A percentile compares a stretch with the other conserved stretches of the same genome.
Evolutionary conservation across 2,329 filamentous ascomycete species (phyloP).

Genomic region (Fusarium fujikuroi): DNA sequence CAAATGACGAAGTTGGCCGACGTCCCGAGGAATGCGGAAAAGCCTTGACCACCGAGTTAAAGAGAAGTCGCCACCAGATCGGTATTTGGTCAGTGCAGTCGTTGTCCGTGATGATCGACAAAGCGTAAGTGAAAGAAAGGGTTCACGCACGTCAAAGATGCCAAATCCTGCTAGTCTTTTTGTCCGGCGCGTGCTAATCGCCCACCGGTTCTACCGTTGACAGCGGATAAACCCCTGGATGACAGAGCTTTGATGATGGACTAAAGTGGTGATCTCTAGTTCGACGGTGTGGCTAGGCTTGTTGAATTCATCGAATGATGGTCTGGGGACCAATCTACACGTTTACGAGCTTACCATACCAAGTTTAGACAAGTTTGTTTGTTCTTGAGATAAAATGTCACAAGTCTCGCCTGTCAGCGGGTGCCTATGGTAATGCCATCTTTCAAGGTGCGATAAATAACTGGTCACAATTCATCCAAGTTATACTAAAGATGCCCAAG

Average conservation of each 20-base stretch:
- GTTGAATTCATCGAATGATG: too few species aligned
- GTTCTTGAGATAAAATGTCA: not conserved
- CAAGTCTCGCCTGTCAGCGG: not conserved
- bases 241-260: not conserved
- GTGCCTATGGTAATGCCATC: not conserved
- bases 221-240: slow-evolving; percentile 1
- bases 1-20: not conserved
- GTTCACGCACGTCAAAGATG: not conserved
- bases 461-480: not conserved
- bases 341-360: not conserved
- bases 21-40: not conserved
- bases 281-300: not conserved
- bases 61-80: not conserved
- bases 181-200: slow-evolving; percentile 6
- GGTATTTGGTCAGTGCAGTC: not conserved
- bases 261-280: not conserved
- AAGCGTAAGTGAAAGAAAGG: not conserved
- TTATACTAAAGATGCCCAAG: too few species aligned
- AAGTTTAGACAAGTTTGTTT: not conserved
- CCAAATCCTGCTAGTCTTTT: not conserved
- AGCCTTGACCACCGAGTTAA: not conserved
- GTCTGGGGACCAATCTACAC: not conserved
- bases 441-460: not conserved
- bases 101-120: not conserved
- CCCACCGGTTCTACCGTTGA: slow-evolving; percentile 16